phyloP scores from a whole-genome alignment of 192 early-diverging fungal genomes.

The Phlyctochytrium bullatum region DNA sequence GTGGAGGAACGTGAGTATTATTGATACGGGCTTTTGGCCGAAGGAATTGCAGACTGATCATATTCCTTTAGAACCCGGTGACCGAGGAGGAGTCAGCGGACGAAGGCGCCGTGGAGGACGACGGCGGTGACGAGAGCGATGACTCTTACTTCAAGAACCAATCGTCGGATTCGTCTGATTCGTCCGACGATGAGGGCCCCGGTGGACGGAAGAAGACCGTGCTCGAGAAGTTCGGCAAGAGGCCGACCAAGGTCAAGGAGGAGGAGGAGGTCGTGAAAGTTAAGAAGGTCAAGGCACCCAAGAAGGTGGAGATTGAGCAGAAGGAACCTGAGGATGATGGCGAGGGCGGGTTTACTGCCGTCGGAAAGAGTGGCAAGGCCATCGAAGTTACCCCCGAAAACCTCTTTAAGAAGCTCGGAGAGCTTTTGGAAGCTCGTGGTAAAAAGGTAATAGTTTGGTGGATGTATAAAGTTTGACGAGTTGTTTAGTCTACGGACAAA shows the following conservation, averaged over 20 bases:
- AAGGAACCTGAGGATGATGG: slow-evolving; percentile 25
- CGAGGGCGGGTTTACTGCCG: slow-evolving; percentile 47
- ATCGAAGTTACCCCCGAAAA: slow-evolving; percentile 67
- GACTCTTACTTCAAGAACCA: too few species aligned
- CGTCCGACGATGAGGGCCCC: slow-evolving; percentile 16
- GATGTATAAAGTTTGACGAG: slow-evolving; percentile 1
- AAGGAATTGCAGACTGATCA: not conserved
- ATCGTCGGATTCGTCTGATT: not conserved
- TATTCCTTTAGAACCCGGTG: slow-evolving; percentile 43
- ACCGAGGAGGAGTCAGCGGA: slow-evolving; percentile 49
- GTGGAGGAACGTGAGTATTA: slow-evolving; percentile 44
- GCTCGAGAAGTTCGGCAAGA: slow-evolving; percentile 58
- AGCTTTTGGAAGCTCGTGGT: slow-evolving; percentile 80
- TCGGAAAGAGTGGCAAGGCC: slow-evolving; percentile 51
- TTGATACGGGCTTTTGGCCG: not conserved
- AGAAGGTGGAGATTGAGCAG: slow-evolving; percentile 37
- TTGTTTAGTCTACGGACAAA: slow-evolving; percentile 78
- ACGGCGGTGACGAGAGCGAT: not conserved
- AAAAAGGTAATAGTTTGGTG: slow-evolving; percentile 64
- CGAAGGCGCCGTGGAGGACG: slow-evolving; percentile 29
- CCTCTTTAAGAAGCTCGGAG: slow-evolving; percentile 79
- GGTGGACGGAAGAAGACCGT: slow-evolving; percentile 56
- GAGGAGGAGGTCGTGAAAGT: slow-evolving; percentile 32
- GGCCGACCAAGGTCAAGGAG: slow-evolving; percentile 16
- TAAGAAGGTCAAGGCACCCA: slow-evolving; percentile 60